Conservation (phyloP, 75 land plant species). For the Pinus taeda region DNA sequence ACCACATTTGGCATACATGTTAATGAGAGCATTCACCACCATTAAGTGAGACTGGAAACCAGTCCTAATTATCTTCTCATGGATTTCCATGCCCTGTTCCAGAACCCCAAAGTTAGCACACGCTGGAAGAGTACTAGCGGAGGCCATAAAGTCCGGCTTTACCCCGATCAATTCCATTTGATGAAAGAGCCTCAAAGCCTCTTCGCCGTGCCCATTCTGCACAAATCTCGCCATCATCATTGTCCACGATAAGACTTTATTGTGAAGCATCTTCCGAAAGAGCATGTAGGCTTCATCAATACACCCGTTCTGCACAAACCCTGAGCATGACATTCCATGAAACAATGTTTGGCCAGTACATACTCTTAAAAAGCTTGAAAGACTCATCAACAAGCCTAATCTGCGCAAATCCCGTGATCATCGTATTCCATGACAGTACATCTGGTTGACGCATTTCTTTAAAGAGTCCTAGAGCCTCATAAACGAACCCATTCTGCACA, state of each 20-base stretch:
- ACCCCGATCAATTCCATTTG: constrained; percentile 38
- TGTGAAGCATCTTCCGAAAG: constrained; percentile 27
- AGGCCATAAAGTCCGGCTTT: constrained; percentile 44
- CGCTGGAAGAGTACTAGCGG: constrained; percentile 39
- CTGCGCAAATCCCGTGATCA: constrained; percentile 51
- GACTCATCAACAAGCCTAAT: constrained; percentile 26
- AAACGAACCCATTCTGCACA: neutral
- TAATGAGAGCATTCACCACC: constrained; percentile 27
- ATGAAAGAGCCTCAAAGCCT: constrained; percentile 34
- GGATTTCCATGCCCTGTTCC: constrained; percentile 22
- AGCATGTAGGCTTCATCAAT: constrained; percentile 31
- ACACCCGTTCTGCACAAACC: constrained; percentile 28
- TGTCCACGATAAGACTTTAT: constrained; percentile 59
- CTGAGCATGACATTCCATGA: constrained; percentile 59
- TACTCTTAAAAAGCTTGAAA: constrained; percentile 24
- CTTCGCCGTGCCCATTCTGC: constrained; percentile 21
- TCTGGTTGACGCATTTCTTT: constrained; percentile 4
- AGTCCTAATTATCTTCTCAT: neutral
- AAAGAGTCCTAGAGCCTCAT: constrained; percentile 1
- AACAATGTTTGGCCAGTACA: constrained; percentile 32
- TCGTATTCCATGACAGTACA: constrained; percentile 55
- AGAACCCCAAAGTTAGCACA: constrained; percentile 45
- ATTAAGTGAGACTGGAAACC: neutral
- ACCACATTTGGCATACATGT: constrained; percentile 25
- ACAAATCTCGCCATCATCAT: constrained; percentile 61